These are phyloP conservation scores for Dendrothele bispora DNA, from an alignment of 768 basidiomycete genomes.

Conservation along the genomic window DNA sequence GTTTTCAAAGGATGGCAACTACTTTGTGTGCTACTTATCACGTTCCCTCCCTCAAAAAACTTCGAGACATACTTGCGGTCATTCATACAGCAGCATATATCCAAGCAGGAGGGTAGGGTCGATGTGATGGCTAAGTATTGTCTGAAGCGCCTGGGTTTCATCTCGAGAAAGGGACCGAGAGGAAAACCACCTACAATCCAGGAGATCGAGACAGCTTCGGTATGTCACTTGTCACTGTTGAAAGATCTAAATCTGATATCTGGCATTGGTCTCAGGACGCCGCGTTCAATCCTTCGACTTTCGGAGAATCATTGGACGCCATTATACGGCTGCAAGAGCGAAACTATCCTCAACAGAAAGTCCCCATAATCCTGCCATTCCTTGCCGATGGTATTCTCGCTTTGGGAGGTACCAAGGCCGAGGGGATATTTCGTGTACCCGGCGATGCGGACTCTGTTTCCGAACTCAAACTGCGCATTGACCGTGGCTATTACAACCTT, in stretches of 20 bases:
- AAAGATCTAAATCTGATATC: neutral
- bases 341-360: constrained; percentile 80
- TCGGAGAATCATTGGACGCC: constrained; percentile 85
- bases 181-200: constrained; percentile 79
- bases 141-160: constrained; percentile 68
- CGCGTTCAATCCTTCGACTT: constrained; percentile 93
- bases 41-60: constrained; percentile 92
- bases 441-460: constrained; percentile 89
- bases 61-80: constrained; percentile 81
- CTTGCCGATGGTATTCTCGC: constrained; percentile 90
- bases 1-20: constrained; percentile 92
- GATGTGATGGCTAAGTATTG: constrained; percentile 93
- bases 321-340: constrained; percentile 84
- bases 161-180: constrained; percentile 82
- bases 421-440: constrained; percentile 92
- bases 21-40: constrained; percentile 84
- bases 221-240: constrained; percentile 31
- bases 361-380: constrained; percentile 93
- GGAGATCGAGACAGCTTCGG: constrained; percentile 92
- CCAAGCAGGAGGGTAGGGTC: constrained; percentile 70
- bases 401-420: constrained; percentile 78
- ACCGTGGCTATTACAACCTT: constrained; percentile 87
- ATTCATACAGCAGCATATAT: constrained; percentile 74
- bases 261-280: constrained; percentile 56
- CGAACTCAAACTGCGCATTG: constrained; percentile 85